phyloP scores from a whole-genome alignment of 2,329 filamentous ascomycete genomes.

The Celoporthe dispersa region DNA sequence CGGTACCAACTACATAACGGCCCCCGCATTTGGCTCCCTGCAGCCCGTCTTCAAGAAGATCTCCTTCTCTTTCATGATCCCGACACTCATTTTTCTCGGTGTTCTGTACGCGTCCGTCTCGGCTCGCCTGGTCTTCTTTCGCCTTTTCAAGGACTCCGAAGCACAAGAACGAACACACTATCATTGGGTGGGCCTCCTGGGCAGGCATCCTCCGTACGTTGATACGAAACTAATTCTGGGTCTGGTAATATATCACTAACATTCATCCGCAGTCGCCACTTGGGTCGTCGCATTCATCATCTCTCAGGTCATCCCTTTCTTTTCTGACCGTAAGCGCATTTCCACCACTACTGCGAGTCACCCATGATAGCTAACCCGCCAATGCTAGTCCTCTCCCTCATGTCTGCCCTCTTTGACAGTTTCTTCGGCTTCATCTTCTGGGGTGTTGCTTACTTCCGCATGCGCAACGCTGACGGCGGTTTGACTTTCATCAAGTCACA shows the following conservation, averaged over 20 bases:
- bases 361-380: constrained; percentile 20
- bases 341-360: constrained; percentile 38
- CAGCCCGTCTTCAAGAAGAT: constrained; percentile 83
- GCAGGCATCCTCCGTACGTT: constrained; percentile 66
- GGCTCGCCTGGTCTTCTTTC: constrained; percentile 90
- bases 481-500: constrained; percentile 55
- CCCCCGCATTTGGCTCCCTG: constrained; percentile 85
- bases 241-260: constrained; percentile 21
- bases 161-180: constrained; percentile 81
- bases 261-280: constrained; percentile 51
- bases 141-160: constrained; percentile 77
- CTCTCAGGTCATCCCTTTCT: constrained; percentile 92
- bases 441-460: constrained; percentile 79
- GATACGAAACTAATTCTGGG: background rate
- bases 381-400: constrained; percentile 63
- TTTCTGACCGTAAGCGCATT: constrained; percentile 66
- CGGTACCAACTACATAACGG: constrained; percentile 85
- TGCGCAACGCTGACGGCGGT: constrained; percentile 69
- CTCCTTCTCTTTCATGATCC: constrained; percentile 93
- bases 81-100: constrained; percentile 89
- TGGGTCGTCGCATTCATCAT: constrained; percentile 95
- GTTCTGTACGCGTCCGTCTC: constrained; percentile 90
- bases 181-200: constrained; percentile 82
- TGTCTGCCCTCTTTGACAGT: constrained; percentile 90
- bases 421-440: constrained; percentile 97